A percentile compares a stretch with the other conserved stretches of the same genome.
phyloP scores from a whole-genome alignment of 495 filamentous ascomycete genomes.

The Penicillium coffeae region DNA sequence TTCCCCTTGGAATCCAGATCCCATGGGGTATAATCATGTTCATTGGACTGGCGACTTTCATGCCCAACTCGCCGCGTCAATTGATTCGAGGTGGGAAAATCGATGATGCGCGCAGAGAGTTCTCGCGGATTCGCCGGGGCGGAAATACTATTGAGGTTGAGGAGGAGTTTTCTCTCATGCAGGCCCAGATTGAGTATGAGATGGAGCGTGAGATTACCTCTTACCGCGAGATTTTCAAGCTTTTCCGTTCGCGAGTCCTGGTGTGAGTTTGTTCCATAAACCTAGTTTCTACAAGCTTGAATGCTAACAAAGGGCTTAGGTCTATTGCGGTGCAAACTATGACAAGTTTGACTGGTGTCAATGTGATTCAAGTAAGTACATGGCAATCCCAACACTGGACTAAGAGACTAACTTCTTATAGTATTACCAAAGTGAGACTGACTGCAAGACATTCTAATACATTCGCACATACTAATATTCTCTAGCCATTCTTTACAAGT shows the following conservation, averaged over 20 bases:
- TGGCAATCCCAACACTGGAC: neutral
- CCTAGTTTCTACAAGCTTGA: neutral
- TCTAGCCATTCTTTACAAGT: conserved; percentile 52
- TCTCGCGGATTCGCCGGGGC: conserved; percentile 46
- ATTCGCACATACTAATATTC: conserved; percentile 4
- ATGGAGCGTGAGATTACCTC: conserved; percentile 53
- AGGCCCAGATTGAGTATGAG: conserved; percentile 58
- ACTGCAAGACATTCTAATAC: neutral
- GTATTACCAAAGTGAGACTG: conserved; percentile 51
- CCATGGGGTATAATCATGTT: conserved; percentile 59
- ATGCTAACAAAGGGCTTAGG: conserved; percentile 12
- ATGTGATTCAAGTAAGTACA: conserved; percentile 48
- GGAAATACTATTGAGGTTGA: conserved; percentile 43
- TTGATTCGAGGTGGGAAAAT: conserved; percentile 51
- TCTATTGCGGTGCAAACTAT: conserved; percentile 57
- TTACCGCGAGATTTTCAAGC: conserved; percentile 47
- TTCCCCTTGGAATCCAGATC: conserved; percentile 55
- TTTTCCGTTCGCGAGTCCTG: conserved; percentile 49
- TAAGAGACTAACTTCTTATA: conserved; percentile 16
- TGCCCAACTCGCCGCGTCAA: conserved; percentile 57
- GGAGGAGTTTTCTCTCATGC: conserved; percentile 54
- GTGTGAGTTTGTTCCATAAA: conserved; percentile 28
- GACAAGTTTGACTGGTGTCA: conserved; percentile 55
- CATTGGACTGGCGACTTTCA: conserved; percentile 51
- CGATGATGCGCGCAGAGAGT: conserved; percentile 48